These are phyloP conservation scores for Eleusine indica DNA, from an alignment of 176 grass and related monocot species.

Conservation along the genomic window DNA sequence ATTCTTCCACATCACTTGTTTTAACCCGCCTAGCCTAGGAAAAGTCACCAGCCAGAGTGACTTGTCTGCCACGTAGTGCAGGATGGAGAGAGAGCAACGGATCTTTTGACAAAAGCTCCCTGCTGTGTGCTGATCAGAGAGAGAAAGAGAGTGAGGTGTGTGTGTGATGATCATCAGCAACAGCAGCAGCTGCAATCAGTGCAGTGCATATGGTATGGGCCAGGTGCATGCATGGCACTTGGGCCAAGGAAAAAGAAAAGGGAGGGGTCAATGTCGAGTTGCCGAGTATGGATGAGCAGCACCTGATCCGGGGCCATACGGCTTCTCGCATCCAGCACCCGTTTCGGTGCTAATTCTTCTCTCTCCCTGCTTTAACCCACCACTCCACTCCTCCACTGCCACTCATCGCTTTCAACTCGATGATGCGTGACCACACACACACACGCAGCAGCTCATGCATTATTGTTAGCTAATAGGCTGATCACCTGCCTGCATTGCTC, in stretches of 20 bases:
- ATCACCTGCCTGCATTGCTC: too few species aligned
- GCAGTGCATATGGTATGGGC: too few species aligned
- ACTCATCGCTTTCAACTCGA: not conserved
- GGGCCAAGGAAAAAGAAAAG: not conserved
- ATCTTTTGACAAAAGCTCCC: not conserved
- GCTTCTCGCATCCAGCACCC: constrained; percentile 11
- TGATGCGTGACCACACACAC: too few species aligned
- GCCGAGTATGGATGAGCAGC: constrained; percentile 46
- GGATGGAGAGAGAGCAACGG: not conserved
- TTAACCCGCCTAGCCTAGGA: not conserved
- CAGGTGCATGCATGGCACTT: not conserved
- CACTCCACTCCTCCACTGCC: not conserved
- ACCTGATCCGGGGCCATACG: constrained; percentile 43
- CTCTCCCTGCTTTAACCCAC: not conserved
- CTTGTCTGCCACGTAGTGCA: not conserved
- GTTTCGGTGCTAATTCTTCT: constrained; percentile 28
- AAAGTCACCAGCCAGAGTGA: not conserved
- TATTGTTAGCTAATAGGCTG: too few species aligned
- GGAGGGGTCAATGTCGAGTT: constrained; percentile 39
- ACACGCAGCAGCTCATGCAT: too few species aligned
- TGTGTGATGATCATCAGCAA: not conserved
- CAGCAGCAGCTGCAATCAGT: not conserved
- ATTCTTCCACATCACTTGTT: not conserved
- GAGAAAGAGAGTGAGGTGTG: not conserved
- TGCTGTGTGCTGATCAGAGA: not conserved